phyloP scores from a whole-genome alignment of 1,284 basidiomycete genomes.

The Meripilus lineatus region DNA sequence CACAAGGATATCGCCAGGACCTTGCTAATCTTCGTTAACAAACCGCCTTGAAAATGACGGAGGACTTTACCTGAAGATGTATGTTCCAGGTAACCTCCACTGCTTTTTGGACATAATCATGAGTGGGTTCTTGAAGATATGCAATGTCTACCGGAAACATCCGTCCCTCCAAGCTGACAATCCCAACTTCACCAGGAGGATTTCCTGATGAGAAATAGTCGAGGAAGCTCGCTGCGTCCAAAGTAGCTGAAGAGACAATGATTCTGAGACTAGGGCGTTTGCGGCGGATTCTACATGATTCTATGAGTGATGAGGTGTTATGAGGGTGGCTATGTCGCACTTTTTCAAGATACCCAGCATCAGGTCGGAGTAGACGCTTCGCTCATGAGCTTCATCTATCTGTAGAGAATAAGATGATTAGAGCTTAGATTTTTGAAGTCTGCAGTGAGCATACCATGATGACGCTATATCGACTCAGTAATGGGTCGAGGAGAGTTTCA shows the following conservation, averaged over 20 bases:
- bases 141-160: conserved; percentile 89
- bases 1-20: conserved; percentile 86
- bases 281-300: conserved; percentile 66
- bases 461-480: conserved; percentile 88
- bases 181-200: conserved; percentile 52
- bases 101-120: conserved; percentile 83
- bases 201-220: conserved; percentile 78
- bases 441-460: conserved; percentile 70
- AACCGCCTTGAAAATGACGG: background rate
- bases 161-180: conserved; percentile 89
- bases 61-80: conserved; percentile 64
- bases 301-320: background rate
- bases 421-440: conserved; percentile 5
- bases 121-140: conserved; percentile 65
- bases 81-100: conserved; percentile 85
- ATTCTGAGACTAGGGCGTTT: conserved; percentile 87
- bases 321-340: conserved; percentile 34
- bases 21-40: conserved; percentile 38
- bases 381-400: conserved; percentile 97
- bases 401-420: conserved; percentile 28
- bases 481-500: conserved; percentile 86
- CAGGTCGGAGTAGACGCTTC: conserved; percentile 92
- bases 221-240: conserved; percentile 85
- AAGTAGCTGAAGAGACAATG: conserved; percentile 92
- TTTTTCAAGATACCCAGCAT: conserved; percentile 91